phyloP scores from a whole-genome alignment of 2,329 filamentous ascomycete genomes.

The Sordariomycetes sp. region DNA sequence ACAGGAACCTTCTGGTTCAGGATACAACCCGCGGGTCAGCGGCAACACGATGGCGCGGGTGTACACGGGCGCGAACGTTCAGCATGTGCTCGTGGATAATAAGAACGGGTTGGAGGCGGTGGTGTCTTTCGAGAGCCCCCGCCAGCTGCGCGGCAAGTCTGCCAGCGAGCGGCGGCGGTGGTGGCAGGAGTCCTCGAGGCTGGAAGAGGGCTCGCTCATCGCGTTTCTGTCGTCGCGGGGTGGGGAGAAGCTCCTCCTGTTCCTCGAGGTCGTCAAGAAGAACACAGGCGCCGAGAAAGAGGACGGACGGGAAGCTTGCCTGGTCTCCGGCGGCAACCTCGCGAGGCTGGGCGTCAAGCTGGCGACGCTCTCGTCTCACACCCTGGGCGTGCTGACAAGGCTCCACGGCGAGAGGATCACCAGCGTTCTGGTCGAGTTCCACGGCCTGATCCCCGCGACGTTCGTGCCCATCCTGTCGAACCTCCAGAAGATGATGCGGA shows the following conservation, averaged over 20 bases:
- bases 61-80: not conserved
- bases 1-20: not conserved
- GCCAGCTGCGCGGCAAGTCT: not conserved
- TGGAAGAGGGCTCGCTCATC: not conserved
- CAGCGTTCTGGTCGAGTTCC: not conserved
- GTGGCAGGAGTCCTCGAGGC: not conserved
- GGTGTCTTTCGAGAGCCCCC: not conserved
- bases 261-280: not conserved
- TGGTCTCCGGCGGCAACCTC: not conserved
- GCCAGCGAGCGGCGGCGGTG: not conserved
- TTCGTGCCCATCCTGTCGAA: not conserved
- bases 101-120: not conserved
- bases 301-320: slow-evolving; percentile 8
- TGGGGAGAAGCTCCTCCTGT: not conserved
- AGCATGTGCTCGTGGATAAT: not conserved
- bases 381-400: not conserved
- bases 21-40: not conserved
- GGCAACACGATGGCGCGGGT: not conserved
- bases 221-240: not conserved
- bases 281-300: not conserved
- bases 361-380: not conserved
- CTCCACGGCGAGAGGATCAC: not conserved
- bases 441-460: not conserved
- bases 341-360: not conserved
- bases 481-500: not conserved